Evolutionary conservation across 2,329 filamentous ascomycete genomes (phyloP), one percentile per base, ranked within the genome.

Genomic region (Cordyceps pruinosa): DNA sequence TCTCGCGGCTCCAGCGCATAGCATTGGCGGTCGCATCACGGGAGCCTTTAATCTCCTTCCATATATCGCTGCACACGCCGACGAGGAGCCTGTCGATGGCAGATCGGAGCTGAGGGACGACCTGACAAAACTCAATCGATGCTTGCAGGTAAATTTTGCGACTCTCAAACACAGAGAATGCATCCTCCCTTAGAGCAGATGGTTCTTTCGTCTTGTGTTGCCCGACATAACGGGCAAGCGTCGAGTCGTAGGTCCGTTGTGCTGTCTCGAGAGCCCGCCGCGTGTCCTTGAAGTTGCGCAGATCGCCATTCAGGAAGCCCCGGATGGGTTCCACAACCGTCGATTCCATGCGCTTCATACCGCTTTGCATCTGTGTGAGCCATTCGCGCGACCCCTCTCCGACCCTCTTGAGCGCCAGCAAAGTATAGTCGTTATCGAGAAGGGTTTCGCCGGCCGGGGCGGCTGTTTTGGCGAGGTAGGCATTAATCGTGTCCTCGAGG

Each of bases 141-240:
- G 92, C 88, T 69, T 91, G 93, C 44, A 97, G 78, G 69, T 99
- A 99, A 32, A 86, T 83, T 67, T 94, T 95, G 58, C 93, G 84
- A 25, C 90, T 89, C 75, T 97, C 94, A 69, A 96, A 94, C 37
- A 97, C 84, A 68, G 94, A 87, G 66, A 99, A 99, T 0, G 94
- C 94, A 72, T 99, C 94, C 71, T 99, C 94, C 59, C 94, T 83
- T 57, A 99, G 77, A 1, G 91, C 84, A 0, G 91, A 97, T 0
- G 93, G 84, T 71, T 99, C 94, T 73, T 97, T 99, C 6, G 90
- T 87, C 76, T 97, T 97, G 62, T 86, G 88, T 72, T 97, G 91
- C 3, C 82, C 78, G 5, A 91, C 82, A 68, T 96, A 97, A 58
- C 92, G 85, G 23, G 89, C 83, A 58, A 97, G 81, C 3, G 89